A percentile compares a stretch with the other conserved stretches of the same genome.
phyloP scores from a whole-genome alignment of 352 stramenopile species.

The Halophytophthora polymorphica region DNA sequence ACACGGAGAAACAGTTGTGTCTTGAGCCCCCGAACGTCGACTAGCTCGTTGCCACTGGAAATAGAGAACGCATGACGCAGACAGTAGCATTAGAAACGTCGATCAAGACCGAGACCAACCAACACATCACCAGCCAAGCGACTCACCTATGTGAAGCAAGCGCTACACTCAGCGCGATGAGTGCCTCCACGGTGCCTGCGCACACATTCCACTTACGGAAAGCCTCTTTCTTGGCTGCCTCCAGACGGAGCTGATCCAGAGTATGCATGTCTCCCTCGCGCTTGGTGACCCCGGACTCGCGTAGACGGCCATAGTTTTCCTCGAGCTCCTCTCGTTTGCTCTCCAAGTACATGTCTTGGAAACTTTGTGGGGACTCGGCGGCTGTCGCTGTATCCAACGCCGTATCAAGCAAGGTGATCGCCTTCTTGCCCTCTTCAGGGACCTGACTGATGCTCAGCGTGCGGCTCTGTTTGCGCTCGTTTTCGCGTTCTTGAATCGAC shows the following conservation, averaged over 20 bases:
- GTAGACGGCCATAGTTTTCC: constrained; percentile 42
- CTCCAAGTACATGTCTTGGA: constrained; percentile 39
- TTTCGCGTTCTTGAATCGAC: constrained; percentile 11
- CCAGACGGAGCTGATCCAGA: constrained; percentile 27
- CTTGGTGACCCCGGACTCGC: constrained; percentile 27
- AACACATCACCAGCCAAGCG: neutral
- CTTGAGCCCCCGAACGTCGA: constrained; percentile 26
- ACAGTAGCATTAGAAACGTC: neutral
- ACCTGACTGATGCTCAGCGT: constrained; percentile 3
- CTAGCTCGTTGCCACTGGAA: constrained; percentile 10
- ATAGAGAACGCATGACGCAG: neutral
- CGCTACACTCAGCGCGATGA: constrained; percentile 28
- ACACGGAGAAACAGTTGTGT: constrained; percentile 17
- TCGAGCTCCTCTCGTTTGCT: constrained; percentile 41
- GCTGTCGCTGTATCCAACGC: neutral
- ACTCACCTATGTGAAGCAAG: constrained; percentile 24
- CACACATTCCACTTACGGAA: constrained; percentile 21
- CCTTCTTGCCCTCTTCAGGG: neutral
- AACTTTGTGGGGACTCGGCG: constrained; percentile 1
- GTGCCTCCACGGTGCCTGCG: constrained; percentile 24
- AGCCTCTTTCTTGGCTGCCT: constrained; percentile 21
- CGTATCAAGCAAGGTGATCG: neutral
- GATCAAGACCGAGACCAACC: neutral
- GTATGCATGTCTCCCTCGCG: constrained; percentile 34
- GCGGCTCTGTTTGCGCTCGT: neutral